Evolutionary conservation across 441 rosid genomes (phyloP), one percentile per base, ranked within the genome.

Genomic region (Bruguiera hainesii): DNA sequence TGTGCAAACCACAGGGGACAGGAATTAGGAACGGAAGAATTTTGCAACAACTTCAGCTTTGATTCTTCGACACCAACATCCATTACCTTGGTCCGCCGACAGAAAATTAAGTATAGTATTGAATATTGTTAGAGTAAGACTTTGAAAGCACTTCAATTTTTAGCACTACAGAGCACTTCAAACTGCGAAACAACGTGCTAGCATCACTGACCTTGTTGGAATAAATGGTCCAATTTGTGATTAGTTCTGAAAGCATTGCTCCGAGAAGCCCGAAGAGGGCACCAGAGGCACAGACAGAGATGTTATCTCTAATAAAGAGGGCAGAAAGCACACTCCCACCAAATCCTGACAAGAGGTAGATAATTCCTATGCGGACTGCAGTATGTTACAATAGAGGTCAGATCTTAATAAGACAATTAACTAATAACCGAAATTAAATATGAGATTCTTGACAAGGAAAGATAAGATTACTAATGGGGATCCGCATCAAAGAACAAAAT

Each of bases 241-340:
- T 71, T 35, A 94, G 87, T 77, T 91, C 98, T 0, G 98, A 88
- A 50, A 88, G 79, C 97, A 91, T 87, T 28, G 98, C 96, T 30
- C 98, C 97, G 6, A 89, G 81, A 60, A 90, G 90, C 48, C 98
- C 97, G 52, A 91, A 87, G 66, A 91, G 80, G 66, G 98, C 97
- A 74, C 98, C 91, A 0, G 98, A 93, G 15, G 95, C 95, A 62
- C 98, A 96, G 16, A 91, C 96, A 16, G 95, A 87, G 53, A 89
- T 86, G 49, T 65, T 84, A 37, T 63, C n/a, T 75, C 81, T 83
- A 46, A 85, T 71, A 76, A 93, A 93, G 55, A 91, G 80, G 56
- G 90, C 79, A 37, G 96, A 89, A 19, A 91, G 74, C 51, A 87
- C 64, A 77, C 96, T 85, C n/a, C 97, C 95, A 31, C 89, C 90